Base-by-base conservation (phyloP, 306 rosid genomes). In the Myrica gale region DNA sequence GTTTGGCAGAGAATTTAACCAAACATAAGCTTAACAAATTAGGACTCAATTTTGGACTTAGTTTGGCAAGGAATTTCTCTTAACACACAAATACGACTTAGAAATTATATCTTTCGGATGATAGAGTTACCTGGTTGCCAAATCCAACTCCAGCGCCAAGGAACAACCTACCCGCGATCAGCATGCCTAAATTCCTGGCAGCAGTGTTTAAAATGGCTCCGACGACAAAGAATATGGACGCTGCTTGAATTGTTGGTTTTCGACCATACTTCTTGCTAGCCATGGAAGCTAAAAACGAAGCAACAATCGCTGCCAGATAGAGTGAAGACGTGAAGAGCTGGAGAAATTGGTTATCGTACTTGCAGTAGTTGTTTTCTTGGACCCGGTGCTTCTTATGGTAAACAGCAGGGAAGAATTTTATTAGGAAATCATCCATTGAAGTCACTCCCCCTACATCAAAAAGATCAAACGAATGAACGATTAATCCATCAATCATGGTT, bases 291-390 rank as follows among this genome's bases (percentile, higher is more conserved):
- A 23, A 3, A 32, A 77, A 77, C 0, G 84, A 84, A 51, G 87
- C 81, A 2, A 77, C 42, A 41, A 76, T 68, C 71, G 84, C 84
- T 5, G 87, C 87, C 3, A 83, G 68, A 61, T 83, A 83, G 26
- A 83, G 83, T 16, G 87, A 83, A 4, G 84, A 79, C 15, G 87
- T 83, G 63, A 83, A 83, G 13, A 80, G 81, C 47, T 80, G 83
- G 17, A 83, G 73, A 44, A 45, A 42, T 19, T 57, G 69, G 21
- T 72, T 77, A n/a, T 83, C 53, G 55, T 67, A 83, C 41, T 83
- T 80, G 57, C 87, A 83, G 73, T 83, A 83, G 32, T 83, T 76
- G 73, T 83, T 52, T 53, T 76, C 82, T 20, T 53, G 21, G 3
- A 16, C 76, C 9, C 2, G 37, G 51, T 80, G 83, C 73, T 80